phyloP scores from a whole-genome alignment of 179 eudicot species.

The Amaranthus tricolor region DNA sequence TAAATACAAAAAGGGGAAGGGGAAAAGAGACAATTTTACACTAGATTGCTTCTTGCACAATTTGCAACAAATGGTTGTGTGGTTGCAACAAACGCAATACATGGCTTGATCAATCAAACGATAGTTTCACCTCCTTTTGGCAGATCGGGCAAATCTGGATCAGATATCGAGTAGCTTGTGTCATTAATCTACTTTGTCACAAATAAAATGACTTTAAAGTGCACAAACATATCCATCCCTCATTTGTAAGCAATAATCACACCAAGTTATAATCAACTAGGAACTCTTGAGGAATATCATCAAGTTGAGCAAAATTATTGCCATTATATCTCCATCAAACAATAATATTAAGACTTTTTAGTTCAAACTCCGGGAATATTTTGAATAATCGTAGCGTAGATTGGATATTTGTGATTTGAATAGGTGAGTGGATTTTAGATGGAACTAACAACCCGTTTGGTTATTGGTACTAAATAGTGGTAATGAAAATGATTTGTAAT shows the following conservation, averaged over 20 bases:
- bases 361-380: no score
- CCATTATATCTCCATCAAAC: neutral
- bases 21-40: slow-evolving; percentile 1
- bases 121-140: slow-evolving; percentile 36
- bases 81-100: neutral
- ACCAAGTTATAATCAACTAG: neutral
- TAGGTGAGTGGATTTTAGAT: no score
- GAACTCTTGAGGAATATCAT: neutral
- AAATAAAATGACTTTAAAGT: no score
- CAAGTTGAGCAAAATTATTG: neutral
- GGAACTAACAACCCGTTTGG: no score
- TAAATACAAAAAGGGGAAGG: neutral
- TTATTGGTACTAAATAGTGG: no score
- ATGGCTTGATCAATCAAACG: slow-evolving; percentile 15
- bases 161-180: neutral
- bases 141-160: slow-evolving; percentile 53
- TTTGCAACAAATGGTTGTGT: slow-evolving; percentile 2
- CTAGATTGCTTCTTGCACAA: slow-evolving; percentile 4
- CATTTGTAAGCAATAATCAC: neutral
- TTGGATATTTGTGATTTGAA: no score
- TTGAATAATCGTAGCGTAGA: no score
- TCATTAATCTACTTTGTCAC: neutral
- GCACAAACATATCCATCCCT: neutral
- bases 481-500: no score
- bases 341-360: no score